Percentiles rank a stretch among this genome's conserved stretches.
phyloP scores from a whole-genome alignment of 2,329 filamentous ascomycete genomes.

The Orbilia javanica region DNA sequence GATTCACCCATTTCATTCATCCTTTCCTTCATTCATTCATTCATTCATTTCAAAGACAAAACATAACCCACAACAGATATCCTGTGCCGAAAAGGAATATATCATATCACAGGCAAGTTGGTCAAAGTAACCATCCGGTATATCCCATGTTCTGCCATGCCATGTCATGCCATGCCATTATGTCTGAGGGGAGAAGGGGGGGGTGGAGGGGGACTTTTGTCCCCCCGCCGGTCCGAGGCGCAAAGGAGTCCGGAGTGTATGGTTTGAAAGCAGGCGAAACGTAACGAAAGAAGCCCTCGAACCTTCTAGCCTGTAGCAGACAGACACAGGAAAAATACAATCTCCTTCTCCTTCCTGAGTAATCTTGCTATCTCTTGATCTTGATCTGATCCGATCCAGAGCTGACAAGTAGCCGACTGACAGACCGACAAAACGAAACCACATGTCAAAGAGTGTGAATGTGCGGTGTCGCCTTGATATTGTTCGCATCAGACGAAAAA shows the following conservation, averaged over 20 bases:
- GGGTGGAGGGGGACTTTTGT: constrained; percentile 20
- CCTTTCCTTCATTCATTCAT: too few species aligned
- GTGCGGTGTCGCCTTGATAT: constrained; percentile 38
- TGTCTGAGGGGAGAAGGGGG: too few species aligned
- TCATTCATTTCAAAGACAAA: constrained; percentile 1
- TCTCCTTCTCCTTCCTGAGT: background rate
- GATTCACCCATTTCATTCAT: too few species aligned
- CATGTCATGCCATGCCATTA: too few species aligned
- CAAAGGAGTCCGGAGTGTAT: constrained; percentile 32
- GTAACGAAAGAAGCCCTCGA: constrained; percentile 24
- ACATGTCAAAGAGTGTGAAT: constrained; percentile 44
- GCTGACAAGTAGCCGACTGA: too few species aligned
- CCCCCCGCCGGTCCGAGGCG: constrained; percentile 54
- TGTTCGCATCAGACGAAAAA: constrained; percentile 48
- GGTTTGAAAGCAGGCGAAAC: constrained; percentile 35
- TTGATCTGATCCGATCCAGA: background rate
- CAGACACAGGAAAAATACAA: background rate
- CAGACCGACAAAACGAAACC: too few species aligned
- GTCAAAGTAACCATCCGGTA: background rate
- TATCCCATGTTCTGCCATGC: too few species aligned
- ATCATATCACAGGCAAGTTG: background rate
- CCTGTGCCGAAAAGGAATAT: constrained; percentile 33
- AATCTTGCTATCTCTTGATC: background rate
- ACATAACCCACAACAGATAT: background rate
- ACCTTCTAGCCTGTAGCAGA: constrained; percentile 50